Conservation (phyloP, 352 stramenopile species). For the Globisporangium abappressorium region DNA sequence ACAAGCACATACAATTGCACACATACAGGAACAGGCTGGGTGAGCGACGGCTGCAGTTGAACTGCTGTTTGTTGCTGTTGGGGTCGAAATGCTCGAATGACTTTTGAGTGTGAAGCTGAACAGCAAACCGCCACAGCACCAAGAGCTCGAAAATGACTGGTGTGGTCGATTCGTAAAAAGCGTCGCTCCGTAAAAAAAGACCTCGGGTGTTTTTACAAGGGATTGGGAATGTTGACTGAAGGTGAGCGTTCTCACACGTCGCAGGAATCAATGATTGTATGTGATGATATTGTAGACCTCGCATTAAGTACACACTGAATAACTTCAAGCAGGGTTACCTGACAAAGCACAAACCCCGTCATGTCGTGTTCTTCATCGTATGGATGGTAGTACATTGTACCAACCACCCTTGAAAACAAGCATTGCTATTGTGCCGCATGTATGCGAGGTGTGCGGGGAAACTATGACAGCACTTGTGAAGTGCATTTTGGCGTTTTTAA, state of each 20-base stretch:
- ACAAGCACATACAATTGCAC: background rate
- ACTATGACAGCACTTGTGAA: too few relatives aligned
- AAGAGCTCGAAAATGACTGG: background rate
- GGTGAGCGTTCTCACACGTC: background rate
- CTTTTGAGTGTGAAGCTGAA: background rate
- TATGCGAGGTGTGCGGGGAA: too few relatives aligned
- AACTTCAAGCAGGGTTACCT: too few relatives aligned
- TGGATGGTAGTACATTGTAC: too few relatives aligned
- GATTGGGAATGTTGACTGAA: background rate
- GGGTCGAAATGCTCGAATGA: constrained; percentile 9
- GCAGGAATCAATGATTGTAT: background rate
- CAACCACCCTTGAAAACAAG: too few relatives aligned
- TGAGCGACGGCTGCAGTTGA: background rate
- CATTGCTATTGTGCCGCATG: too few relatives aligned
- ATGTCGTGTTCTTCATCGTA: too few relatives aligned
- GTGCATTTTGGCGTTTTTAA: too few relatives aligned
- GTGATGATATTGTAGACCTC: too few relatives aligned
- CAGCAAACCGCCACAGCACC: too few relatives aligned
- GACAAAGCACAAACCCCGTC: too few relatives aligned
- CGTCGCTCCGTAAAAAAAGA: background rate
- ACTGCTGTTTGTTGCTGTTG: background rate
- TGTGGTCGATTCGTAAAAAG: background rate
- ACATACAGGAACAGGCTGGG: background rate
- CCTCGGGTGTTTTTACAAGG: background rate
- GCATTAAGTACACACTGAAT: too few relatives aligned